Base-by-base conservation (phyloP, 345 rosid genomes). In the Eucalyptus curtisii region DNA sequence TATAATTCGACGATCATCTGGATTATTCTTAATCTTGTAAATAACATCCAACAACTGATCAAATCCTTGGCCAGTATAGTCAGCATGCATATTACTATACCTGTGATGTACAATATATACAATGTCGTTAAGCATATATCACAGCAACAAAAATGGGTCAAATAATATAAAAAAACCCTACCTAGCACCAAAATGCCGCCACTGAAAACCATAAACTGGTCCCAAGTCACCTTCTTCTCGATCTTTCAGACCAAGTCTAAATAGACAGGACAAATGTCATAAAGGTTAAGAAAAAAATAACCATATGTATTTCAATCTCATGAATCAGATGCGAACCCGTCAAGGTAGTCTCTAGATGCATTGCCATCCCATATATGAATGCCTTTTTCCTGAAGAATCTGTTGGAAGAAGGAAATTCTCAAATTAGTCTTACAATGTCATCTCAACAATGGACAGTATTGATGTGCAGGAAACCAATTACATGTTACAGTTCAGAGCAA, bases 181-280 rank as follows among this genome's bases (percentile, higher is more conserved):
- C 99, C 96, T 95, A 57, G 99, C 99, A 87, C 99, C 99, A 94
- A 97, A 98, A 91, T 97, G 99, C 87, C 99, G 96, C 99, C 99
- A 98, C 91, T 98, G 99, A 92, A 98, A 98, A 86, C 99, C 99
- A 91, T 96, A 98, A 22, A 98, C 93, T 33, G 99, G 98, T 88
- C 99, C 99, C 52, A 98, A 92, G 93, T 98, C 99, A 90, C 99
- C 99, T 90, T 95, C 99, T 91, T 96, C 99, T 89, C 99, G 94
- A 71, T 94, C 98, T 85, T 90, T 93, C 91, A 98, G 88, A 86
- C 98, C 99, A 89, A 96, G 79, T 90, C 99, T 97, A 55, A 45
- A 80, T 31, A 86, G 71, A 71, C 90, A 92, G 85, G 42, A 91
- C 24, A 89, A 71, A 89, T 13, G 76, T 49, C 88, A 61, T 85